phyloP scores from a whole-genome alignment of 2,329 filamentous ascomycete species.

The Aspergillus pseudonomiae region DNA sequence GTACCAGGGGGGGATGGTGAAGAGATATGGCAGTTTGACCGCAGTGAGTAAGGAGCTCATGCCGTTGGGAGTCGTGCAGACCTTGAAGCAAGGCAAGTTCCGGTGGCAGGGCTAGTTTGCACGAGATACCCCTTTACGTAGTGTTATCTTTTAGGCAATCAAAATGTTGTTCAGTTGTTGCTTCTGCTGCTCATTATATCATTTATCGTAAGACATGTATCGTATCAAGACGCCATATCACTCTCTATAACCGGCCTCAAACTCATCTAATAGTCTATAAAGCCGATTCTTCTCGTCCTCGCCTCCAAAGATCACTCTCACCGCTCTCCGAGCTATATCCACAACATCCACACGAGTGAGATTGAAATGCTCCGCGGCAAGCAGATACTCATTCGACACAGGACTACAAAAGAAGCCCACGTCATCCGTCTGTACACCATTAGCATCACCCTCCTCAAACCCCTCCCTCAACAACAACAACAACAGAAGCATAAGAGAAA shows the following conservation, averaged over 20 bases:
- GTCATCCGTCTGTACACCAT: slow-evolving; percentile 69
- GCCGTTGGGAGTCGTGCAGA: slow-evolving; percentile 48
- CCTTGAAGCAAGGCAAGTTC: slow-evolving; percentile 44
- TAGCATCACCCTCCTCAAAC: slow-evolving; percentile 15
- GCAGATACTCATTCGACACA: slow-evolving; percentile 74
- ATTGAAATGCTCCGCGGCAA: slow-evolving; percentile 71
- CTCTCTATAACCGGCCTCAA: slow-evolving; percentile 18
- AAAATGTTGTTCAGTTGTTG: background rate
- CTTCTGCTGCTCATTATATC: background rate
- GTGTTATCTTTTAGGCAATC: background rate
- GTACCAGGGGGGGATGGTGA: slow-evolving; percentile 45
- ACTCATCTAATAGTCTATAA: slow-evolving; percentile 24
- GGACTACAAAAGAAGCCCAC: slow-evolving; percentile 79
- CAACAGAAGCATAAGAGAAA: background rate
- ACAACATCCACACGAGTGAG: slow-evolving; percentile 55
- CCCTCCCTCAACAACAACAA: background rate
- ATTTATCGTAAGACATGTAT: background rate
- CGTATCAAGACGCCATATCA: slow-evolving; percentile 2
- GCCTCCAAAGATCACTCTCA: slow-evolving; percentile 69
- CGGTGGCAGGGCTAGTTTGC: slow-evolving; percentile 43
- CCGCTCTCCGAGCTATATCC: slow-evolving; percentile 61
- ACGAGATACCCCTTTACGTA: background rate
- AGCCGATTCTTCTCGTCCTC: slow-evolving; percentile 58
- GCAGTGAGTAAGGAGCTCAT: slow-evolving; percentile 46
- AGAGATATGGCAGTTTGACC: slow-evolving; percentile 43